A percentile compares a stretch with the other conserved stretches of the same genome.
Conservation (phyloP, 257 asterid species). For the Nicotiana paniculata region DNA sequence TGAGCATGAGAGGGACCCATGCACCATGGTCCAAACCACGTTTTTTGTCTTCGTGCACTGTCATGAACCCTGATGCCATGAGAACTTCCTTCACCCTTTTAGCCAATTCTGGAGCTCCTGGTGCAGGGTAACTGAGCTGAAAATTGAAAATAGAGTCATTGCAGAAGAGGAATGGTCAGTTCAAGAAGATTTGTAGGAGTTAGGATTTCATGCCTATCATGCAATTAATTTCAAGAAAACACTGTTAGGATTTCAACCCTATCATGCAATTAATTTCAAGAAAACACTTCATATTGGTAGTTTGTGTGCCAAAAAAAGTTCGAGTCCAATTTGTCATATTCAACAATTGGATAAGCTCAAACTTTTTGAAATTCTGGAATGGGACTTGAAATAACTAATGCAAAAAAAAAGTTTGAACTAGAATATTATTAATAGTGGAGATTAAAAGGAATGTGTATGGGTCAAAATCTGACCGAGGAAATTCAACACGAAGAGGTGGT, state of each 20-base stretch:
- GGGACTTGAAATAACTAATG: background rate
- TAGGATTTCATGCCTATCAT: background rate
- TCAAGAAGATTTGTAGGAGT: background rate
- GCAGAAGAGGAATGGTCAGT: background rate
- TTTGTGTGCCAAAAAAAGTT: background rate
- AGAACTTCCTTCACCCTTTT: slow-evolving; percentile 51
- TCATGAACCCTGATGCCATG: slow-evolving; percentile 40
- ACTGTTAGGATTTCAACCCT: background rate
- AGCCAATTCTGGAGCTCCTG: slow-evolving; percentile 74
- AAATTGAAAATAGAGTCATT: background rate
- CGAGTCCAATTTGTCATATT: background rate
- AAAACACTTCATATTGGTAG: background rate
- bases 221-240: background rate
- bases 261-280: background rate
- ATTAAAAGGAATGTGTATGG: background rate
- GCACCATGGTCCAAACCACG: slow-evolving; percentile 92
- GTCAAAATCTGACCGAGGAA: too few relatives aligned
- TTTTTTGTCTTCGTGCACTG: slow-evolving; percentile 47
- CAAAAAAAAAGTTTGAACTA: background rate
- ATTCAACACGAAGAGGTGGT: too few relatives aligned
- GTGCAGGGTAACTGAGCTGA: slow-evolving; percentile 72
- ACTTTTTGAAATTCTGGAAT: background rate
- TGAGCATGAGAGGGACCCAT: slow-evolving; percentile 88
- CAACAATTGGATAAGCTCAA: background rate
- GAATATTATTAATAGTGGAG: background rate